These are phyloP conservation scores for Colletotrichum gloeosporioides DNA, from an alignment of 2,329 filamentous ascomycete species.

Conservation along the genomic window DNA sequence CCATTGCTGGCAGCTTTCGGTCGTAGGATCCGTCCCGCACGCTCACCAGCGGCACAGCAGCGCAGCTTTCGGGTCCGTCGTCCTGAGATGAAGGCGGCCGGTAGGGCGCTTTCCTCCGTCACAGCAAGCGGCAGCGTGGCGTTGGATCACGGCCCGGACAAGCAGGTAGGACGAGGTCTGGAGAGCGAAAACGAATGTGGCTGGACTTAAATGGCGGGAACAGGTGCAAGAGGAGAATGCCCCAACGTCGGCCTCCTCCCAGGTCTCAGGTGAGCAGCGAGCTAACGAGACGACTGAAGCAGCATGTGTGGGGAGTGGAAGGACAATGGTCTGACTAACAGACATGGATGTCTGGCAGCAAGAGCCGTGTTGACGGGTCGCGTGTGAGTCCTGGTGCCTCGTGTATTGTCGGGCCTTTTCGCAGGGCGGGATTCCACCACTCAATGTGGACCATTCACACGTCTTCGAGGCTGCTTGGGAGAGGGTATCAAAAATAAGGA, in stretches of 20 bases:
- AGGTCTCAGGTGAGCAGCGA: background rate
- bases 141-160: constrained; percentile 11
- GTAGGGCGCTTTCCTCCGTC: background rate
- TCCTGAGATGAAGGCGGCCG: background rate
- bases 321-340: background rate
- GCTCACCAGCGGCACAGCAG: background rate
- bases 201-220: background rate
- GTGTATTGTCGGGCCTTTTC: background rate
- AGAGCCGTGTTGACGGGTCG: constrained; percentile 10
- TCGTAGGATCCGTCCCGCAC: background rate
- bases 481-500: background rate
- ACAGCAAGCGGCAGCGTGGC: background rate
- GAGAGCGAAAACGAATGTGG: background rate
- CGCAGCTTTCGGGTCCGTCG: background rate
- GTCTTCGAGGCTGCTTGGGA: background rate
- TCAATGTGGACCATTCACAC: background rate
- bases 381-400: background rate
- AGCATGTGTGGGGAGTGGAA: background rate
- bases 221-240: background rate
- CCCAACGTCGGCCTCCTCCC: background rate
- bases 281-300: background rate
- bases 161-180: background rate
- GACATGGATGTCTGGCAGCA: background rate
- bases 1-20: background rate
- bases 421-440: background rate